Percentiles rank a stretch among this genome's conserved stretches.
Evolutionary conservation across 73 alveolate species (phyloP).

Genomic region (Paramecium biaurelia): DNA sequence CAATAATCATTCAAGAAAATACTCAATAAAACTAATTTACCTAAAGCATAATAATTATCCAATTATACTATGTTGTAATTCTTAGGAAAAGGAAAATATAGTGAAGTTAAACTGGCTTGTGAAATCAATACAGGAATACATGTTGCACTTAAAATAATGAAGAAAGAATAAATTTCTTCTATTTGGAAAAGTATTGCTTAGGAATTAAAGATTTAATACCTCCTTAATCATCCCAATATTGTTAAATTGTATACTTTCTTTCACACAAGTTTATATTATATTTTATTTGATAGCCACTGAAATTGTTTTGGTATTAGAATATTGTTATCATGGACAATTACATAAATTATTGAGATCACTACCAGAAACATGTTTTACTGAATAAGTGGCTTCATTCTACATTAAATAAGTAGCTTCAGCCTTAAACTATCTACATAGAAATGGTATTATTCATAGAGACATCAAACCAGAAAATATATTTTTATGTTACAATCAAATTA

Average conservation of each 20-base stretch:
- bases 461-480: slow-evolving; percentile 62
- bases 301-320: neutral
- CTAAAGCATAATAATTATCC: neutral
- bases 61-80: neutral
- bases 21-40: neutral
- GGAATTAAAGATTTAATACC: slow-evolving; percentile 15
- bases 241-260: slow-evolving; percentile 33
- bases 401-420: slow-evolving; percentile 17
- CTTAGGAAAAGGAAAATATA: slow-evolving; percentile 16
- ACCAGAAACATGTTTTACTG: slow-evolving; percentile 23
- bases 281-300: neutral
- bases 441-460: slow-evolving; percentile 59
- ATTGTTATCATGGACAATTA: slow-evolving; percentile 19
- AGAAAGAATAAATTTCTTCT: neutral
- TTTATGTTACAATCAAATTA: neutral
- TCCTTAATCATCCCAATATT: slow-evolving; percentile 33
- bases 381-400: neutral
- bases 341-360: neutral
- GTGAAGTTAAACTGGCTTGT: slow-evolving; percentile 4
- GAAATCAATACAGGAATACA: slow-evolving; percentile 37
- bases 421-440: slow-evolving; percentile 24
- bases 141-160: slow-evolving; percentile 41
- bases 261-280: neutral
- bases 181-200: slow-evolving; percentile 3
- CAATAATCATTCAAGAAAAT: neutral